Percentiles rank a stretch among this genome's conserved stretches.
phyloP scores from a whole-genome alignment of 768 basidiomycete species.

The Naematelia aurantialba region DNA sequence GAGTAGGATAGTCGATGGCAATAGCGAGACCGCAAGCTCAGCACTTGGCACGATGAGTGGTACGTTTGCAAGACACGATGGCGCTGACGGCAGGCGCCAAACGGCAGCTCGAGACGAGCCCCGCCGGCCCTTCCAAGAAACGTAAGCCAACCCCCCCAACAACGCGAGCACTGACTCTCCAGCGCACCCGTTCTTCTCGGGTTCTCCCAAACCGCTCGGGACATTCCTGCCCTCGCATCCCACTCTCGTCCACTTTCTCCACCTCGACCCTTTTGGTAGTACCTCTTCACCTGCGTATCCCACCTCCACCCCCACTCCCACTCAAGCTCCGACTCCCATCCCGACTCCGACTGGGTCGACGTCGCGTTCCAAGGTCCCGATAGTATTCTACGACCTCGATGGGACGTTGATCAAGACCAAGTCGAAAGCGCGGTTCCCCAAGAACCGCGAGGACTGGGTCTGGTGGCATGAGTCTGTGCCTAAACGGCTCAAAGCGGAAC shows the following conservation, averaged over 20 bases:
- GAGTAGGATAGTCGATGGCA: no score
- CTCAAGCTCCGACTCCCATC: no score
- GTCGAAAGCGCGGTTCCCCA: slow-evolving; percentile 54
- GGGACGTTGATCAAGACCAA: slow-evolving; percentile 67
- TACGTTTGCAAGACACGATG: no score
- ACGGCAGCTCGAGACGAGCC: background rate
- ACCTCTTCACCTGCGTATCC: background rate
- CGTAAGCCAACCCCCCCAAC: background rate
- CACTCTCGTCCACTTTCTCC: slow-evolving; percentile 42
- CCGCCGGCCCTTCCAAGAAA: slow-evolving; percentile 3
- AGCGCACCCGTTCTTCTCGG: slow-evolving; percentile 43
- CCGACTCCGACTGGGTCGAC: no score
- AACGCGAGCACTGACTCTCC: background rate
- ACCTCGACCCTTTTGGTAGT: slow-evolving; percentile 44
- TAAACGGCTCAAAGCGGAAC: slow-evolving; percentile 60
- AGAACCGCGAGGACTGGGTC: slow-evolving; percentile 57
- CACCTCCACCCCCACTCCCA: background rate
- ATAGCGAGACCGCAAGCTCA: no score
- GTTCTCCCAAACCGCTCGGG: slow-evolving; percentile 5
- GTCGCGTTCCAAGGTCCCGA: slow-evolving; percentile 51
- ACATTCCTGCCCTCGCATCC: slow-evolving; percentile 33
- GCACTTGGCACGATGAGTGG: background rate
- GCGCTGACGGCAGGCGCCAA: background rate
- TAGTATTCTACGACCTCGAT: slow-evolving; percentile 81
- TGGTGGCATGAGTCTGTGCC: slow-evolving; percentile 74